A percentile compares a stretch with the other conserved stretches of the same genome.
Conservation (phyloP, 179 eudicot species). For the Carnegiea gigantea region DNA sequence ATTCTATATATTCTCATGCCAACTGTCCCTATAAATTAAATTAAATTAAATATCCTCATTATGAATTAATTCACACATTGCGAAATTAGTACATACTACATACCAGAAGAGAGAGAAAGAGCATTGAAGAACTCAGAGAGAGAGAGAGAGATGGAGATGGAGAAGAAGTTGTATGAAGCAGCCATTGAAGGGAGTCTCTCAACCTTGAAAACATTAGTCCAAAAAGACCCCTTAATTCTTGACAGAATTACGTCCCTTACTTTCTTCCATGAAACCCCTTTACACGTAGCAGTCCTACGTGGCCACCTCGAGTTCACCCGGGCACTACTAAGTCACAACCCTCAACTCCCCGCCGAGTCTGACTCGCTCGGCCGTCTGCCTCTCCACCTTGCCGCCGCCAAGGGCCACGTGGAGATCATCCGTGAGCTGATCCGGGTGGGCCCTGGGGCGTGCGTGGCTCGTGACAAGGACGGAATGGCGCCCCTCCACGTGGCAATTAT, state of each 20-base stretch:
- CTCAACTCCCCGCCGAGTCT: conserved; percentile 30
- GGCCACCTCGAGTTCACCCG: conserved; percentile 43
- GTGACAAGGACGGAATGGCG: conserved; percentile 31
- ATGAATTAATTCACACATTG: too few species aligned
- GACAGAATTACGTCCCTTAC: conserved; percentile 28
- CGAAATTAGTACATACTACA: too few species aligned
- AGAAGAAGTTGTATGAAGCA: conserved; percentile 37
- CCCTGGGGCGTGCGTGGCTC: conserved; percentile 20
- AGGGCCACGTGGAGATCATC: conserved; percentile 34
- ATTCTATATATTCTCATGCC: too few species aligned
- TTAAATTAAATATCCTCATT: too few species aligned
- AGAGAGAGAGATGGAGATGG: conserved; percentile 24
- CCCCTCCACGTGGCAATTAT: conserved; percentile 45
- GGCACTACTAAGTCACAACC: conserved; percentile 30
- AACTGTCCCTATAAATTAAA: too few species aligned
- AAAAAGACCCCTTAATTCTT: conserved; percentile 42
- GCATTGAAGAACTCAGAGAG: neutral
- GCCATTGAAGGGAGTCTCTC: conserved; percentile 36
- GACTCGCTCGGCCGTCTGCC: conserved; percentile 41
- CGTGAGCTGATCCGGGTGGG: conserved; percentile 24
- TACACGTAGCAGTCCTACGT: conserved; percentile 42
- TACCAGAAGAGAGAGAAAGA: too few species aligned
- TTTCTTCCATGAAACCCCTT: conserved; percentile 35
- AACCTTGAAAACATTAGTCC: conserved; percentile 23
- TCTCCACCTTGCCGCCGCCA: conserved; percentile 50